A percentile compares a stretch with the other conserved stretches of the same genome.
Conservation (phyloP, 176 grass and related monocot species). For the Juncus effusus region DNA sequence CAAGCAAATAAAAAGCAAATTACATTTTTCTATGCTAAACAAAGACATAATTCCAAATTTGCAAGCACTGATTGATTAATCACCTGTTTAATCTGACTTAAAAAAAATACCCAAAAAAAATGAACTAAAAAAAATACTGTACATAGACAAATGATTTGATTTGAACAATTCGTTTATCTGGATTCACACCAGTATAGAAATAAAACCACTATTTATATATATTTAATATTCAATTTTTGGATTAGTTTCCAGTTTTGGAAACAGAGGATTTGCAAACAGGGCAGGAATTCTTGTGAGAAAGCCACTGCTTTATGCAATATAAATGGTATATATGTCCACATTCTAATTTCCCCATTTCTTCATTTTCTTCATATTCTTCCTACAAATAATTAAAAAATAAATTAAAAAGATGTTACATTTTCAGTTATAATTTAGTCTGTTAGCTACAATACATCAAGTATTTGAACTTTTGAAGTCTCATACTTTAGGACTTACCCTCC, state of each 20-base stretch:
- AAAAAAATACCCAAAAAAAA: conserved; percentile 4
- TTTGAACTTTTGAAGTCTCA: too few relatives aligned
- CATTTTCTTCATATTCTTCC: conserved; percentile 73
- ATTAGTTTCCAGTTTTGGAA: conserved; percentile 42
- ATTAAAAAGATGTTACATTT: not conserved
- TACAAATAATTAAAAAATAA: conserved; percentile 22
- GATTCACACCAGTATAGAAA: conserved; percentile 13
- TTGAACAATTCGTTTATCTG: conserved; percentile 1
- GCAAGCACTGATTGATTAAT: not conserved
- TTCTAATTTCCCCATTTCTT: conserved; percentile 62
- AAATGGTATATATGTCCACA: conserved; percentile 82
- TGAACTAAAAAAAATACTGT: conserved; percentile 13
- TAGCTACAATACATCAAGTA: too few relatives aligned
- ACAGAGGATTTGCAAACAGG: conserved; percentile 75
- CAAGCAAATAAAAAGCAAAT: conserved; percentile 6
- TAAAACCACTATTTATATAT: not conserved
- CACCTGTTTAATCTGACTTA: conserved; percentile 24
- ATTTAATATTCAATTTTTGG: conserved; percentile 11
- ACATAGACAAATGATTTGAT: conserved; percentile 29
- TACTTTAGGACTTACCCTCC: too few relatives aligned
- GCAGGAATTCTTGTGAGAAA: conserved; percentile 83
- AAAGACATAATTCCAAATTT: conserved; percentile 15
- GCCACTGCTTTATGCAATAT: conserved; percentile 95
- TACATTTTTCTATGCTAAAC: conserved; percentile 23
- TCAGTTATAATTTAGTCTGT: too few relatives aligned